These are phyloP conservation scores for Vaccinium corymbosum DNA, from an alignment of 148 eudicot species.

Conservation along the genomic window DNA sequence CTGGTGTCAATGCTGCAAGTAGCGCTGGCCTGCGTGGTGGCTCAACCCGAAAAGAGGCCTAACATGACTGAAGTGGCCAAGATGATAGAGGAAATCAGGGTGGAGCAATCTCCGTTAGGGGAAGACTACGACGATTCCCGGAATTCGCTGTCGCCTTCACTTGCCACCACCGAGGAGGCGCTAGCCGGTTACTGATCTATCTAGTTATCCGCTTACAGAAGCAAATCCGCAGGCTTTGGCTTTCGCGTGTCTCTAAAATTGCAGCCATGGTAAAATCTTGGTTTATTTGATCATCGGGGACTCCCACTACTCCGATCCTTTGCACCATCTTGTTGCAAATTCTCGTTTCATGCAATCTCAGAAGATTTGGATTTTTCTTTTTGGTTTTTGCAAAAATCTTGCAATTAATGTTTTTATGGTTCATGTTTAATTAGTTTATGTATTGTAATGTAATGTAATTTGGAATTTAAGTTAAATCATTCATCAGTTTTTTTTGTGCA, in stretches of 20 bases:
- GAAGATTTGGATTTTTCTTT: background rate
- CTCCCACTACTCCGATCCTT: background rate
- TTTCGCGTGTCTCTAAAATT: too few species aligned
- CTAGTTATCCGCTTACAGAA: too few species aligned
- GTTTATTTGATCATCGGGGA: too few species aligned
- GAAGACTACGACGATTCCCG: slow-evolving; percentile 93
- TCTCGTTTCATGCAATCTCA: background rate
- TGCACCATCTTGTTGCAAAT: slow-evolving; percentile 38
- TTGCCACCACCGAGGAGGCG: slow-evolving; percentile 72
- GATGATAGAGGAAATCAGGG: slow-evolving; percentile 87
- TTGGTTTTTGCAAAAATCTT: background rate
- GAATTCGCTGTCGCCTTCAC: slow-evolving; percentile 72
- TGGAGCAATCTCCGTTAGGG: slow-evolving; percentile 82
- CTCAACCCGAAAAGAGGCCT: slow-evolving; percentile 83
- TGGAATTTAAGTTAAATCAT: background rate
- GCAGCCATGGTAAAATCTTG: too few species aligned
- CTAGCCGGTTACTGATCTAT: slow-evolving; percentile 29
- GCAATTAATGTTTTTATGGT: slow-evolving; percentile 16
- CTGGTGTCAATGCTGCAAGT: slow-evolving; percentile 82
- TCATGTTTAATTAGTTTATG: slow-evolving; percentile 10
- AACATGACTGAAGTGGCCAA: slow-evolving; percentile 68
- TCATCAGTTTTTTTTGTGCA: background rate
- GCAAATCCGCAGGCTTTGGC: too few species aligned
- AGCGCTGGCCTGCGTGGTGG: slow-evolving; percentile 79
- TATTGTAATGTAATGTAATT: slow-evolving; percentile 6